Evolutionary conservation across 2,329 filamentous ascomycete species (phyloP).

Genomic region (Pezicula carpinea): DNA sequence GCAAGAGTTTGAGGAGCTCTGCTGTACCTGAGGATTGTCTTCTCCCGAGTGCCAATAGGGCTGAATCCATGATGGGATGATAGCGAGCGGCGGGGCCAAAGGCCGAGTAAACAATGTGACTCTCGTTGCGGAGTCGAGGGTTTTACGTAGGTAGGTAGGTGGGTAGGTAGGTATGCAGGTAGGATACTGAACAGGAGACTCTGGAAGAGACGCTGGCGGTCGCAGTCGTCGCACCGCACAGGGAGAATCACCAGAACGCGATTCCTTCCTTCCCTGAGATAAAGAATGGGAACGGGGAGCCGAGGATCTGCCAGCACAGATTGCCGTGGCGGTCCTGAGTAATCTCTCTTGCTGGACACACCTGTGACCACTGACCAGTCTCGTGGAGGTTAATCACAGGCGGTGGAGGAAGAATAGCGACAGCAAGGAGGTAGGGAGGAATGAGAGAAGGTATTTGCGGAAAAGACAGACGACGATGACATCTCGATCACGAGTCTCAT

Average conservation of each 20-base stretch:
- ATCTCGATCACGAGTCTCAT: too few species aligned
- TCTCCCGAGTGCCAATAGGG: not conserved
- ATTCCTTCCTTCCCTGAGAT: not conserved
- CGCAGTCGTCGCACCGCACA: not conserved
- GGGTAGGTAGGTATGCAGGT: too few species aligned
- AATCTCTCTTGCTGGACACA: not conserved
- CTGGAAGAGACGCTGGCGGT: not conserved
- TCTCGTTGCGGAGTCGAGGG: too few species aligned
- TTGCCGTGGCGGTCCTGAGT: conserved; percentile 1
- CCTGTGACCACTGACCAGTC: not conserved
- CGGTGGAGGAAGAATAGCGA: not conserved
- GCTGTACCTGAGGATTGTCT: not conserved
- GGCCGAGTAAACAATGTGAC: not conserved
- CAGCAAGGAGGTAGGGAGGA: not conserved
- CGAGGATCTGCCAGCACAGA: not conserved
- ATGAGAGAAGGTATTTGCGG: not conserved
- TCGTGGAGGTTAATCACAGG: not conserved
- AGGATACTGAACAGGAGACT: not conserved
- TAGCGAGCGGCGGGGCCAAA: conserved; percentile 1
- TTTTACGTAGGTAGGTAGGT: too few species aligned
- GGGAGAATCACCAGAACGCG: not conserved
- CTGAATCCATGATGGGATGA: not conserved
- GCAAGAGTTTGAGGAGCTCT: conserved; percentile 8
- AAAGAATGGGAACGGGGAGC: not conserved
- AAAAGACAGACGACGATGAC: not conserved